Conservation (phyloP, 108 stramenopile genomes). For the Skeletonema marinoi region DNA sequence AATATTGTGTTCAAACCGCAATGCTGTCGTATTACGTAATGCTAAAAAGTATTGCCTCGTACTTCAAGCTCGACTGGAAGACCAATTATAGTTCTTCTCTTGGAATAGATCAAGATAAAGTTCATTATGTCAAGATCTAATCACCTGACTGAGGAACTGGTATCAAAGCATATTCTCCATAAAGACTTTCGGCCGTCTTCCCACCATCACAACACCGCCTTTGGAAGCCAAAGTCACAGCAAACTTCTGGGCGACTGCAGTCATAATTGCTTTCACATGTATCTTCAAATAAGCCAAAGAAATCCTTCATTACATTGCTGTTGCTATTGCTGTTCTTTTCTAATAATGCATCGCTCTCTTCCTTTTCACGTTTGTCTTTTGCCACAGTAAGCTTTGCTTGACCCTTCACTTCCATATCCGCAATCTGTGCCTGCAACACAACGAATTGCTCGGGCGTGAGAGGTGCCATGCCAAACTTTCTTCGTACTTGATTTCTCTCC, state of each 20-base stretch:
- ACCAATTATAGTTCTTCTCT: no score
- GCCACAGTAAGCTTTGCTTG: constrained; percentile 18
- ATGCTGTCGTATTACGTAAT: no score
- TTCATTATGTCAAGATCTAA: no score
- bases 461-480: constrained; percentile 66
- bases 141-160: not conserved
- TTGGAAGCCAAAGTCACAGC: constrained; percentile 75
- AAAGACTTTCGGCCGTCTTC: constrained; percentile 8
- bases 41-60: no score
- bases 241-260: constrained; percentile 63
- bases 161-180: not conserved
- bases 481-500: constrained; percentile 52
- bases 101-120: no score
- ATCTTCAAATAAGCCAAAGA: constrained; percentile 57
- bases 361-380: not conserved
- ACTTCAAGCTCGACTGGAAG: no score
- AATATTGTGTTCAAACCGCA: no score
- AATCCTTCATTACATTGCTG: constrained; percentile 27
- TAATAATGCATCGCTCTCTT: not conserved
- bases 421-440: constrained; percentile 45
- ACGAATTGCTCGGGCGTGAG: constrained; percentile 67
- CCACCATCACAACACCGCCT: constrained; percentile 58
- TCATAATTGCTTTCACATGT: constrained; percentile 72
- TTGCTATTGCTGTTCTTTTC: constrained; percentile 20
- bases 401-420: constrained; percentile 43